Evolutionary conservation across 2,329 filamentous ascomycete genomes (phyloP), one percentile per base, ranked within the genome.

Genomic region (Penicillium sp.): DNA sequence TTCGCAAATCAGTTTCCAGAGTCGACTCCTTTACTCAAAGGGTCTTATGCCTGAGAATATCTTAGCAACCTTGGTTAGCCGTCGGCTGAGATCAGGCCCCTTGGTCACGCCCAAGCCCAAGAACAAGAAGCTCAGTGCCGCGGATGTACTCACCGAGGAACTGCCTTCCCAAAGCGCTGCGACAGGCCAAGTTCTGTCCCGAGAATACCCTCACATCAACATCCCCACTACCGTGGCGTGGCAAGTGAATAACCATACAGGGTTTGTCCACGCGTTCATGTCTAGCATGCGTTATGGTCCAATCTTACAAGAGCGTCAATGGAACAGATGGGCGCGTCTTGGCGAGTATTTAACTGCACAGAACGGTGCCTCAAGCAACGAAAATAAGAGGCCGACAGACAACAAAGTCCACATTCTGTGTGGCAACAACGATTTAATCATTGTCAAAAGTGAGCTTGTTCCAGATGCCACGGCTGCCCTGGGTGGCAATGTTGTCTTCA

Each of bases 251-350:
- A 68, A 82, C 29, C 88, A 93, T 69, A 67, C 71, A 1, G 90
- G 88, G 0, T 92, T 91, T 66, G 77, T 91, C 5, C 77, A 79
- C 2, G 83, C 89, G 0, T 92, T 92, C 66, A 82, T 91, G 66
- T 89, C 85, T 56, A 86, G 83, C 31, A 87, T 93, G 63, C 81
- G 86, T 21, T 75, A 88, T 66, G 87, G 86, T 2, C 90, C 90
- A 0, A 85, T 92, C 23, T 84, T 87, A 60, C 81, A 82, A 13
- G 82, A 88, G 61, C 67, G 69, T 2, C 70, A 76, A 55, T 81
- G 85, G 54, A 77, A 79, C 38, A 78, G 84, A 41, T 93, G 89
- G 89, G 69, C 70, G 25, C 73, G 78, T 1, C 77, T 92, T 33
- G 80, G 82, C 0, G 68, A 73, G 15, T 70, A 81, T 36, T 75